These are phyloP conservation scores for Coemansia sp. DNA, from an alignment of 192 early-diverging fungal species.

Conservation along the genomic window DNA sequence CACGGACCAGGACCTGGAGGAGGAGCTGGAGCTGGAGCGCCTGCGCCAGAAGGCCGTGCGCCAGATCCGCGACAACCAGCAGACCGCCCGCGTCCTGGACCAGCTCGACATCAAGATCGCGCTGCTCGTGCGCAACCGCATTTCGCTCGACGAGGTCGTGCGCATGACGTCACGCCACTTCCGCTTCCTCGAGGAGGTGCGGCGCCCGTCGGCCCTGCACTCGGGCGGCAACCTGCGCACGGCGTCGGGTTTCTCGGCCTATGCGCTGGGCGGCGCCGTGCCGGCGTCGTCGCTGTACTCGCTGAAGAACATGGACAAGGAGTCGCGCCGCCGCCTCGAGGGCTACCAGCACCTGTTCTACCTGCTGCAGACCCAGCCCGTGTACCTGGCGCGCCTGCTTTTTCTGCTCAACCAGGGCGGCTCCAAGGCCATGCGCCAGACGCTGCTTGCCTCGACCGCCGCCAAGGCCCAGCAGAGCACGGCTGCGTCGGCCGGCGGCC, in stretches of 20 bases:
- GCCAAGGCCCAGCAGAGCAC: background rate
- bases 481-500: background rate
- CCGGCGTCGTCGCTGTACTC: conserved; percentile 54
- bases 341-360: conserved; percentile 95
- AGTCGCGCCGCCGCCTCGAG: conserved; percentile 70
- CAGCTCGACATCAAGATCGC: conserved; percentile 97
- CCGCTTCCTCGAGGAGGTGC: conserved; percentile 50
- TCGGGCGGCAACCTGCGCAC: conserved; percentile 13
- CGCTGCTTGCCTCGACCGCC: conserved; percentile 15
- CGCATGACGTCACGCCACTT: conserved; percentile 54
- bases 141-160: conserved; percentile 92
- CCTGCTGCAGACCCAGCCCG: conserved; percentile 92
- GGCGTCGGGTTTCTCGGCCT: conserved; percentile 28
- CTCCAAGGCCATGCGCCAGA: conserved; percentile 48
- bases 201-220: conserved; percentile 41
- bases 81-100: conserved; percentile 72
- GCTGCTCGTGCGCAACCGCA: conserved; percentile 91
- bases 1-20: conserved; percentile 88
- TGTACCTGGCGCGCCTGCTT: conserved; percentile 85
- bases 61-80: conserved; percentile 86
- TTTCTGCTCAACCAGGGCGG: conserved; percentile 86
- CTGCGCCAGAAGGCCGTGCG: conserved; percentile 83
- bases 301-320: conserved; percentile 82
- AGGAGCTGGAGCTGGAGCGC: conserved; percentile 85
- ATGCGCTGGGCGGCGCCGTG: conserved; percentile 56